These are phyloP conservation scores for Globisporangium carolinianum DNA, from an alignment of 352 stramenopile species.

Conservation along the genomic window DNA sequence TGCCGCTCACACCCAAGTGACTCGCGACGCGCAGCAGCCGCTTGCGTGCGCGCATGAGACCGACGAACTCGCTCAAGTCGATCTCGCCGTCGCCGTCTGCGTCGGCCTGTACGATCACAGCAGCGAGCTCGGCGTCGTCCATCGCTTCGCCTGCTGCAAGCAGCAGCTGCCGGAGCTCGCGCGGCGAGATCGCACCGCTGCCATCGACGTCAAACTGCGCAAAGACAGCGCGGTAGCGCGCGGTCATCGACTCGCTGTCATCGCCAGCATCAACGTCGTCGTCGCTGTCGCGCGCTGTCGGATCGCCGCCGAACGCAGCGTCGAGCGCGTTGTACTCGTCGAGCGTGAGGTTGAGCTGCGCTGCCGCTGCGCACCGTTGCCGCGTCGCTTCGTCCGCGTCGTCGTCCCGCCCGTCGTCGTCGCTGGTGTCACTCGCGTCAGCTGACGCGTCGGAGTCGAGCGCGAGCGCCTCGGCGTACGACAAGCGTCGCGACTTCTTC, in stretches of 20 bases:
- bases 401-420: not conserved
- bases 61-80: conserved; percentile 75
- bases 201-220: conserved; percentile 70
- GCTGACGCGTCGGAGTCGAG: conserved; percentile 24
- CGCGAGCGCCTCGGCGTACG: conserved; percentile 23
- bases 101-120: conserved; percentile 59
- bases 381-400: conserved; percentile 46
- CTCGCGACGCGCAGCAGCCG: conserved; percentile 63
- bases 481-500: conserved; percentile 6
- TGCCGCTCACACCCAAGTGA: conserved; percentile 46
- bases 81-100: conserved; percentile 69
- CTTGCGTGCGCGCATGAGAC: conserved; percentile 73
- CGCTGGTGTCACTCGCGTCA: not conserved
- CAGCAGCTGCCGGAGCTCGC: conserved; percentile 55
- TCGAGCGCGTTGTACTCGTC: conserved; percentile 68
- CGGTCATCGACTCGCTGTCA: conserved; percentile 23
- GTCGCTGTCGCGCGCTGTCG: conserved; percentile 7
- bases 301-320: conserved; percentile 32
- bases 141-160: conserved; percentile 58
- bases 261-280: conserved; percentile 6
- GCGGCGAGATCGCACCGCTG: conserved; percentile 68
- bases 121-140: conserved; percentile 65
- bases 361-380: conserved; percentile 38
- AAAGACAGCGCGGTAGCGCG: conserved; percentile 55
- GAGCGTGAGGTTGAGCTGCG: conserved; percentile 56